Evolutionary conservation across 2,329 filamentous ascomycete genomes (phyloP).

Genomic region (Trichoderma atrobrunneum): DNA sequence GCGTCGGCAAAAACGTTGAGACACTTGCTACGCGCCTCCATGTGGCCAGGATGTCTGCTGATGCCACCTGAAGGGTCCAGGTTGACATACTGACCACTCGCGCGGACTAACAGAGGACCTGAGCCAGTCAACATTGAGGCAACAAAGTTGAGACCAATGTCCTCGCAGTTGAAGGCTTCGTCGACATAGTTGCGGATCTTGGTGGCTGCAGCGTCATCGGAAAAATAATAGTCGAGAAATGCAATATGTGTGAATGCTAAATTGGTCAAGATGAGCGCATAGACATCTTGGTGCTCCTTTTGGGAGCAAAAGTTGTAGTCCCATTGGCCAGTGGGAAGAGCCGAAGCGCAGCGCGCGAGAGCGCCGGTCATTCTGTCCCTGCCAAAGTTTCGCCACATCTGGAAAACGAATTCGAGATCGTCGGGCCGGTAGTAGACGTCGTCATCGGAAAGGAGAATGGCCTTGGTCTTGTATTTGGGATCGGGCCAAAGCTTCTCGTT

Average conservation of each 20-base stretch:
- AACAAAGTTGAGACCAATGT: slow-evolving; percentile 41
- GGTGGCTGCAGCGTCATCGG: slow-evolving; percentile 30
- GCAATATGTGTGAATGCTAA: slow-evolving; percentile 39
- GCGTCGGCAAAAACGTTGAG: slow-evolving; percentile 35
- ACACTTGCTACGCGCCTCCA: slow-evolving; percentile 36
- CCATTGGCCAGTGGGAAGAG: slow-evolving; percentile 29
- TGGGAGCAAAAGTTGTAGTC: slow-evolving; percentile 35
- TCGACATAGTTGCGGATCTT: slow-evolving; percentile 39
- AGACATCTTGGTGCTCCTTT: slow-evolving; percentile 29
- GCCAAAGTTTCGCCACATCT: slow-evolving; percentile 40
- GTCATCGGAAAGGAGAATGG: slow-evolving; percentile 40
- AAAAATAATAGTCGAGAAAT: slow-evolving; percentile 39
- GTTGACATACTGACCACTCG: slow-evolving; percentile 33
- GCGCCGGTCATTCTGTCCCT: slow-evolving; percentile 35
- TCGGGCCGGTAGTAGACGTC: slow-evolving; percentile 39
- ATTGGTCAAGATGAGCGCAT: slow-evolving; percentile 38
- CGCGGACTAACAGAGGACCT: slow-evolving; percentile 36
- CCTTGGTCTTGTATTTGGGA: slow-evolving; percentile 36
- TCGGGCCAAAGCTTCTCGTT: slow-evolving; percentile 40
- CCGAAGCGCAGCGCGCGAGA: slow-evolving; percentile 35
- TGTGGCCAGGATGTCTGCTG: slow-evolving; percentile 33
- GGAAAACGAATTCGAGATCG: slow-evolving; percentile 42
- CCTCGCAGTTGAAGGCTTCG: slow-evolving; percentile 40
- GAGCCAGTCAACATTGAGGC: slow-evolving; percentile 34
- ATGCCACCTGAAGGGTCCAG: slow-evolving; percentile 33